Evolutionary conservation across 106 monocot genomes (phyloP), one percentile per base, ranked within the genome.

Genomic region (Dioscorea alata): DNA sequence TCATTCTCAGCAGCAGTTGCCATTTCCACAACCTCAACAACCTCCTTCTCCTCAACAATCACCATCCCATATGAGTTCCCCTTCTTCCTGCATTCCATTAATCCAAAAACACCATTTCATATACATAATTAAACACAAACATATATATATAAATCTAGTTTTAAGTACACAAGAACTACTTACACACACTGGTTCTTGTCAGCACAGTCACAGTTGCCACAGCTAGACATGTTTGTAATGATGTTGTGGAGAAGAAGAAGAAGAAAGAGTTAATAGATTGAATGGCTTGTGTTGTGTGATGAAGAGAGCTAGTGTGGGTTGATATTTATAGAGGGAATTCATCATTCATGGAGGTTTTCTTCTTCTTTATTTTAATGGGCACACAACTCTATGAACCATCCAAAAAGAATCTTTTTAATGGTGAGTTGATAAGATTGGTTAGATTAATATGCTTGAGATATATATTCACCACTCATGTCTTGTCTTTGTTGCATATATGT

Each of bases 171-270:
- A 64, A 13, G 8, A n/a, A n/a, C n/a, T 48, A 78, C 83, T 75
- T 63, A 83, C 83, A 62, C 70, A 50, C 83, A 83, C 54, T 79
- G 69, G 78, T n/a, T 78, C 71, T 83, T 83, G 75, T 83, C 83
- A 63, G 75, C 71, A 20, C 83, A 83, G 75, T 79, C 78, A 60
- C 78, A 83, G 78, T 78, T 83, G 56, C 78, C 83, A 61, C 83
- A 83, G 75, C 51, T 63, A 65, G 83, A 78, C 83, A 82, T 82
- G 73, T 28, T 28, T 1, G 72, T 74, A 2, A 35, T 7, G 15
- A 42, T 16, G n/a, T 56, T 56, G 8, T 9, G 15, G 13, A 56
- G 54, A 15, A 14, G 19, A 16, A 56, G 54, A 56, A 56, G 54
- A 19, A 4, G 18, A 15, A 10, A 18, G 19, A 56, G 42, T 42